Percentiles rank a stretch among this genome's conserved stretches.
Evolutionary conservation across 441 rosid genomes (phyloP).

Genomic region (Hura crepitans): DNA sequence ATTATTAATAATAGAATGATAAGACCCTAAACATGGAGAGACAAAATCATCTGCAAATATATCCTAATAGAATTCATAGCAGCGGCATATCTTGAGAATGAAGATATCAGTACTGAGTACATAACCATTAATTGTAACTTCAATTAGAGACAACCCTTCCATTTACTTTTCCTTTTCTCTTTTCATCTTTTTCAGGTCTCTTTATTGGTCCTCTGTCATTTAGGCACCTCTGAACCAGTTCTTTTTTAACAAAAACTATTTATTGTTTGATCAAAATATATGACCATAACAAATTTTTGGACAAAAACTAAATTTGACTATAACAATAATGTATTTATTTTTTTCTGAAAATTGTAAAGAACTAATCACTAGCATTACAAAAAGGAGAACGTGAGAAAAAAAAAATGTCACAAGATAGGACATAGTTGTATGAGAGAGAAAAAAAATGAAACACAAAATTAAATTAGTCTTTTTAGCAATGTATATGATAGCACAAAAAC

Average conservation of each 20-base stretch:
- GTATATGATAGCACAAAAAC: neutral
- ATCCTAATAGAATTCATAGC: conserved; percentile 1
- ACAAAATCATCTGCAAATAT: neutral
- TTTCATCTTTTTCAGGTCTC: neutral
- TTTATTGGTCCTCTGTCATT: neutral
- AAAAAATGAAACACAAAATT: neutral
- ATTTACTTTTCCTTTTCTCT: neutral
- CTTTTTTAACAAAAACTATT: neutral
- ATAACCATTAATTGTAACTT: neutral
- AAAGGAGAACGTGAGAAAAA: neutral
- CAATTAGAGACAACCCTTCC: neutral
- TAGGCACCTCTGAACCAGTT: neutral
- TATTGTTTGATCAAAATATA: too few relatives aligned
- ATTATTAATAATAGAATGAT: conserved; percentile 1
- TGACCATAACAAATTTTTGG: too few relatives aligned
- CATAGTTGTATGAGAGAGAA: neutral
- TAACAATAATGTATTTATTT: too few relatives aligned
- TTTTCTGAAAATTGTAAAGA: neutral
- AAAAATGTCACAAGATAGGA: neutral
- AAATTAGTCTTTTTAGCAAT: neutral
- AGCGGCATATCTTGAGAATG: neutral
- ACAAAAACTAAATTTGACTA: too few relatives aligned
- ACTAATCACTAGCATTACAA: neutral
- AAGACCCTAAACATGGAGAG: neutral
- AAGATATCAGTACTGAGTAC: neutral